Conservation (phyloP, 2,329 filamentous ascomycete species). For the Malbranchea cinnamomea region DNA sequence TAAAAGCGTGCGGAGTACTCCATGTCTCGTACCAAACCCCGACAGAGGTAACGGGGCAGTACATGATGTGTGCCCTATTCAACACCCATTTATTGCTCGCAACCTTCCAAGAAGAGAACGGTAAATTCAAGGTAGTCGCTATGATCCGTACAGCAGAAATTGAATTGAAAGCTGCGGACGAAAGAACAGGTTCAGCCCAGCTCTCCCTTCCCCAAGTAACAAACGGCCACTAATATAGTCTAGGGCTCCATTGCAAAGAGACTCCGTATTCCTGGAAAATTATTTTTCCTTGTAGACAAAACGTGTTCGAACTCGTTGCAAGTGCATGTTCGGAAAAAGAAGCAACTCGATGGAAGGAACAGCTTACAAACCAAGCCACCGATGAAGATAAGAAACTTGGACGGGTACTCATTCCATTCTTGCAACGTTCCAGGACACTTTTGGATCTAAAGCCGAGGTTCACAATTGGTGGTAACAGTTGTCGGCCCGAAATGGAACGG, state of each 20-base stretch:
- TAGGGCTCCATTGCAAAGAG: conserved; percentile 75
- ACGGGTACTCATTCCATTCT: no score
- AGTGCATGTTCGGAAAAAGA: conserved; percentile 73
- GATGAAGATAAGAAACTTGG: no score
- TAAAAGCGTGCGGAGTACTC: conserved; percentile 67
- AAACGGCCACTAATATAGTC: conserved; percentile 4
- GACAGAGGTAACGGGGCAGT: conserved; percentile 55
- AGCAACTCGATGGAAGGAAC: conserved; percentile 61
- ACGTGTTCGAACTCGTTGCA: conserved; percentile 71
- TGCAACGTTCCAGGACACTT: no score
- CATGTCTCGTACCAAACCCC: conserved; percentile 68
- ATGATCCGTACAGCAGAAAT: conserved; percentile 38
- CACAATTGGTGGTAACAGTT: no score
- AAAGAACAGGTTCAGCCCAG: conserved; percentile 19
- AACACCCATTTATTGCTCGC: conserved; percentile 65
- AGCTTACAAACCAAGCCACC: conserved; percentile 42
- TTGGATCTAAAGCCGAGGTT: no score
- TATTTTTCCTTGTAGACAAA: conserved; percentile 61
- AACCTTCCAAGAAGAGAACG: conserved; percentile 46
- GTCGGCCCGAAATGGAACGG: no score
- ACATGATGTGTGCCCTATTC: conserved; percentile 78
- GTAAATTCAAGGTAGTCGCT: conserved; percentile 57
- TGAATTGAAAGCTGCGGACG: conserved; percentile 22
- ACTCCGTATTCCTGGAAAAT: conserved; percentile 86
- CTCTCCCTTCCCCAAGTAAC: background rate